Percentiles rank a stretch among this genome's conserved stretches.
Conservation (phyloP, 441 rosid genomes). For the Pelargonium myrrhifolium region DNA sequence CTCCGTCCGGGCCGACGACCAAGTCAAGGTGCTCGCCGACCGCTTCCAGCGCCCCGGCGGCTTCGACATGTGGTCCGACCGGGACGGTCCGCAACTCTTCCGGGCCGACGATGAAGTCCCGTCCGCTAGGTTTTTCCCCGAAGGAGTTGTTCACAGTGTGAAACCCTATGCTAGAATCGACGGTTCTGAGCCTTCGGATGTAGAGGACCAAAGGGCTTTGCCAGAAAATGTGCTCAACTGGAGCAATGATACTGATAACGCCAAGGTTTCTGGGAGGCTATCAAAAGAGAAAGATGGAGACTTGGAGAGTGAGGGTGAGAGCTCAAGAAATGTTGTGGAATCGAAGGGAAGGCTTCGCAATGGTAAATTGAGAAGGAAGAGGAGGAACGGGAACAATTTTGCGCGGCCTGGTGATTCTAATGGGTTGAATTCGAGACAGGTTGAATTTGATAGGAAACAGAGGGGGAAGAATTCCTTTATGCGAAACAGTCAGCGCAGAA, state of each 20-base stretch:
- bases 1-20: conserved; percentile 60
- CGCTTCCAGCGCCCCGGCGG: conserved; percentile 65
- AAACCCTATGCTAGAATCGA: conserved; percentile 40
- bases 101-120: conserved; percentile 51
- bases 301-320: neutral
- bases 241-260: neutral
- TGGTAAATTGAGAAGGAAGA: conserved; percentile 26
- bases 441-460: conserved; percentile 24
- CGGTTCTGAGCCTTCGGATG: conserved; percentile 4
- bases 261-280: neutral
- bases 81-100: conserved; percentile 58
- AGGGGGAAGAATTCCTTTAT: conserved; percentile 15
- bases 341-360: conserved; percentile 11
- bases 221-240: no score
- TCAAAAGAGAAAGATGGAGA: neutral
- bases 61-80: conserved; percentile 53
- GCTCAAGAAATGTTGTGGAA: conserved; percentile 5
- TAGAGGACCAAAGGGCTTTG: no score
- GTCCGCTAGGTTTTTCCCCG: conserved; percentile 75
- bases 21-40: conserved; percentile 59
- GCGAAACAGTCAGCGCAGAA: neutral
- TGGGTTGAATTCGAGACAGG: neutral
- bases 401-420: neutral
- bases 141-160: conserved; percentile 74
- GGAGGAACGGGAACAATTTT: conserved; percentile 18